These are phyloP conservation scores for Alternaria ventricosa DNA, from an alignment of 2,329 filamentous ascomycete genomes.

Conservation along the genomic window DNA sequence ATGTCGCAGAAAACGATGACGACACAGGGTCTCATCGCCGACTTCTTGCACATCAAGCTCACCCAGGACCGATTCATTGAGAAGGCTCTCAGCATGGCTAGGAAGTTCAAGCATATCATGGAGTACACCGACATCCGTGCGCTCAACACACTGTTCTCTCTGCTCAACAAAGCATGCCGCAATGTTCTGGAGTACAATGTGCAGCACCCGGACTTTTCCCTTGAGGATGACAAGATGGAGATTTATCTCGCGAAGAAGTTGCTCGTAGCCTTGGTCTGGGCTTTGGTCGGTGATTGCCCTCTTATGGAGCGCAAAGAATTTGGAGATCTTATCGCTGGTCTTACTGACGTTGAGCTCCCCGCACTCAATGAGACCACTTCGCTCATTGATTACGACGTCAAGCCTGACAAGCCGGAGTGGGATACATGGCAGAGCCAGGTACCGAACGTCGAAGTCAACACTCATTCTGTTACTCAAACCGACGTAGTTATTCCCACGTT, in stretches of 20 bases:
- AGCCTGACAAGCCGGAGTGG: conserved; percentile 87
- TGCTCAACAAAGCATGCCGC: conserved; percentile 91
- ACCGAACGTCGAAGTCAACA: conserved; percentile 94
- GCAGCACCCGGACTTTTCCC: conserved; percentile 90
- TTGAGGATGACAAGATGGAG: conserved; percentile 89
- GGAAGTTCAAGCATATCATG: conserved; percentile 93
- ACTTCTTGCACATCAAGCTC: conserved; percentile 77
- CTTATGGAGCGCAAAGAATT: conserved; percentile 86
- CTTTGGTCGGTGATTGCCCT: conserved; percentile 92
- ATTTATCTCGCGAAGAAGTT: conserved; percentile 92
- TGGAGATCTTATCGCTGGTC: conserved; percentile 80
- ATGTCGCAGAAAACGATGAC: conserved; percentile 71
- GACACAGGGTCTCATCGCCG: conserved; percentile 79
- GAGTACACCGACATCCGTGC: conserved; percentile 92
- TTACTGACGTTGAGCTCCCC: conserved; percentile 87
- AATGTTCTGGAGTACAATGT: conserved; percentile 95
- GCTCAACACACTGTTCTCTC: conserved; percentile 90
- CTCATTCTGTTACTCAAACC: conserved; percentile 95
- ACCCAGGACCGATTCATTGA: conserved; percentile 81
- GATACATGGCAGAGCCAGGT: conserved; percentile 93
- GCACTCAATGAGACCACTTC: conserved; percentile 78
- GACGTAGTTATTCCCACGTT: conserved; percentile 98
- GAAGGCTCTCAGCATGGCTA: conserved; percentile 76
- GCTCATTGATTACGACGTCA: conserved; percentile 94
- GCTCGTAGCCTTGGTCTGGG: conserved; percentile 91